Percentiles rank a stretch among this genome's conserved stretches.
Conservation (phyloP, 73 alveolate species). For the Paramecium tetraurelia region DNA sequence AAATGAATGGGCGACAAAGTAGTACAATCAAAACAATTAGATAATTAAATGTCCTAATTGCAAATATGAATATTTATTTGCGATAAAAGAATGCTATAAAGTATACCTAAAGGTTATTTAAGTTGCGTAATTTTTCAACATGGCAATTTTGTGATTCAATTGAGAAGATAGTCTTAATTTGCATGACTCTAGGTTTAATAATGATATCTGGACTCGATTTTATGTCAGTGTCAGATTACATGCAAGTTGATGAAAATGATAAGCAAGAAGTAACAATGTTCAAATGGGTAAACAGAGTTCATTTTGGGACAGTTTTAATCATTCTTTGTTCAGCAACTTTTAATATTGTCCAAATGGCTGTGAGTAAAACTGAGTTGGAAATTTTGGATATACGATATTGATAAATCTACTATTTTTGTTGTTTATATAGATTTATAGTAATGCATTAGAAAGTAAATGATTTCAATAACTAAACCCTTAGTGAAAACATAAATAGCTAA, state of each 20-base stretch:
- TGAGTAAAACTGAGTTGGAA: background rate
- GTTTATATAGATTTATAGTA: background rate
- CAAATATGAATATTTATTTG: background rate
- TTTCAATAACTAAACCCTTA: background rate
- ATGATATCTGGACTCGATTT: background rate
- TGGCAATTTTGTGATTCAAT: conserved; percentile 21
- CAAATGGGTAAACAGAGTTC: background rate
- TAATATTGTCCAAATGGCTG: conserved; percentile 10
- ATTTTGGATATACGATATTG: conserved; percentile 28
- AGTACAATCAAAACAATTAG: background rate
- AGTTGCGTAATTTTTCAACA: background rate
- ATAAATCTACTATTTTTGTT: background rate
- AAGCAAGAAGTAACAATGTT: background rate
- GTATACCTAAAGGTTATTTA: background rate
- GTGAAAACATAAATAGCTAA: background rate
- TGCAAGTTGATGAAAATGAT: background rate
- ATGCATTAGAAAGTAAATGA: background rate
- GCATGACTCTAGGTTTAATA: background rate
- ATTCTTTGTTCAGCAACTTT: conserved; percentile 7
- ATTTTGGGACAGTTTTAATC: conserved; percentile 14
- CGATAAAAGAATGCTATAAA: conserved; percentile 18
- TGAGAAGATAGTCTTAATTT: conserved; percentile 10
- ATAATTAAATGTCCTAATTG: conserved; percentile 31
- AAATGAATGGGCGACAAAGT: conserved; percentile 11
- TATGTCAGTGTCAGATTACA: conserved; percentile 25